Conservation (phyloP, 108 stramenopile species). For the Thalassiosira profunda region DNA sequence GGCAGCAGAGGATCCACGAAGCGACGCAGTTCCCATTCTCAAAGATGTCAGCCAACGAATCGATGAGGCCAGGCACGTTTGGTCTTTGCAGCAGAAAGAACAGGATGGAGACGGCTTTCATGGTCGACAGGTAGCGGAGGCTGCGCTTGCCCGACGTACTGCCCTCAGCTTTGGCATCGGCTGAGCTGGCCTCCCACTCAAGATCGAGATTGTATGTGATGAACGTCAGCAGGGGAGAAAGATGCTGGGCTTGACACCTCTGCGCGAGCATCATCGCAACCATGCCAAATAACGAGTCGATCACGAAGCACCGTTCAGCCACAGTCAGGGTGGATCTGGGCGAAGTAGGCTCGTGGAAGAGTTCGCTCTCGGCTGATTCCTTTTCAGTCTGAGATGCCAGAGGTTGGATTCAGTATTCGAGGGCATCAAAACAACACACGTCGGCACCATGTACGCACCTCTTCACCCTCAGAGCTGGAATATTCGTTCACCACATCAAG, state of each 20-base stretch:
- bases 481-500: conserved; percentile 52
- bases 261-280: conserved; percentile 50
- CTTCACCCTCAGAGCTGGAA: conserved; percentile 21
- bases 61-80: conserved; percentile 32
- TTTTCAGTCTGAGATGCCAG: background rate
- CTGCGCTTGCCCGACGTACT: conserved; percentile 6
- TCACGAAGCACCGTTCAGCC: conserved; percentile 45
- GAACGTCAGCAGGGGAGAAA: conserved; percentile 56
- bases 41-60: conserved; percentile 50
- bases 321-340: conserved; percentile 29
- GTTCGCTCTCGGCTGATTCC: background rate
- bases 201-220: conserved; percentile 58
- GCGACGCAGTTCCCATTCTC: conserved; percentile 55
- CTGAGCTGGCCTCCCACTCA: conserved; percentile 53
- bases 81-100: conserved; percentile 50
- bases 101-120: conserved; percentile 41
- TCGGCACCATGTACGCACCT: conserved; percentile 30
- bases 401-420: background rate
- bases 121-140: conserved; percentile 29
- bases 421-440: background rate
- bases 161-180: conserved; percentile 3
- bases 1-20: conserved; percentile 75
- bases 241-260: conserved; percentile 35
- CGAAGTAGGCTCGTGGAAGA: background rate
- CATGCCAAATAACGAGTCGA: conserved; percentile 65